A percentile compares a stretch with the other conserved stretches of the same genome.
phyloP scores from a whole-genome alignment of 306 rosid species.

The Casuarina cunninghamiana region DNA sequence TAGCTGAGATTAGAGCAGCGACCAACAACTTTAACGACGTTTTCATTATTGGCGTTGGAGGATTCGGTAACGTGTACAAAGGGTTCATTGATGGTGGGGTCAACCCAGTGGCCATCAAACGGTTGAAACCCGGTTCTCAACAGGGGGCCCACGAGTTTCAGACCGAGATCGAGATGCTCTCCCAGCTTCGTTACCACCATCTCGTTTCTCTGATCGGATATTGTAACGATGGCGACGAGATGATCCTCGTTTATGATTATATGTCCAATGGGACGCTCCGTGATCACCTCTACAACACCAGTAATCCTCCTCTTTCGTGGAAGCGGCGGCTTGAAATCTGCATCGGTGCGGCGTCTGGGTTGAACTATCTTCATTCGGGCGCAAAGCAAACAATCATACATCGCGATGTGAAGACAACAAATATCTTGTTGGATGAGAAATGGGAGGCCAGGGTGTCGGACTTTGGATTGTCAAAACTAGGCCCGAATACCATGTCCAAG shows the following conservation, averaged over 20 bases:
- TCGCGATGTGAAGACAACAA: background rate
- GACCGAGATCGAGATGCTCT: background rate
- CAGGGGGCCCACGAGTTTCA: background rate
- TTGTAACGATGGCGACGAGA: constrained; percentile 2
- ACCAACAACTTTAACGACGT: constrained; percentile 30
- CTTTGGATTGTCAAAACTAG: background rate
- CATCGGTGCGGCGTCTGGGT: background rate
- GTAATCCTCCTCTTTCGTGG: background rate
- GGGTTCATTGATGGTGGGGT: constrained; percentile 32
- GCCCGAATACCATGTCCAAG: background rate
- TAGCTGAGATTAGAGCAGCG: constrained; percentile 36
- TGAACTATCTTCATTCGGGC: background rate
- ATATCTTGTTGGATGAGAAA: background rate
- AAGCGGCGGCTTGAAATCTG: background rate
- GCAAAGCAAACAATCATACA: background rate
- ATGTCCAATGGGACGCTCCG: constrained; percentile 1
- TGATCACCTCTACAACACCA: background rate
- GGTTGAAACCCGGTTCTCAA: constrained; percentile 6
- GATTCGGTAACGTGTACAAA: constrained; percentile 48
- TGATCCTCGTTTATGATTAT: background rate
- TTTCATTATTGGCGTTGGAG: constrained; percentile 36
- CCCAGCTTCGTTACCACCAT: background rate
- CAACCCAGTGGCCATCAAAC: constrained; percentile 7
- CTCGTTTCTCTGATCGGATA: constrained; percentile 5
- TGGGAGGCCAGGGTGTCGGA: background rate